A percentile compares a stretch with the other conserved stretches of the same genome.
These are phyloP conservation scores for Polytolypa hystricis DNA, from an alignment of 2,329 filamentous ascomycete species.

Conservation along the genomic window DNA sequence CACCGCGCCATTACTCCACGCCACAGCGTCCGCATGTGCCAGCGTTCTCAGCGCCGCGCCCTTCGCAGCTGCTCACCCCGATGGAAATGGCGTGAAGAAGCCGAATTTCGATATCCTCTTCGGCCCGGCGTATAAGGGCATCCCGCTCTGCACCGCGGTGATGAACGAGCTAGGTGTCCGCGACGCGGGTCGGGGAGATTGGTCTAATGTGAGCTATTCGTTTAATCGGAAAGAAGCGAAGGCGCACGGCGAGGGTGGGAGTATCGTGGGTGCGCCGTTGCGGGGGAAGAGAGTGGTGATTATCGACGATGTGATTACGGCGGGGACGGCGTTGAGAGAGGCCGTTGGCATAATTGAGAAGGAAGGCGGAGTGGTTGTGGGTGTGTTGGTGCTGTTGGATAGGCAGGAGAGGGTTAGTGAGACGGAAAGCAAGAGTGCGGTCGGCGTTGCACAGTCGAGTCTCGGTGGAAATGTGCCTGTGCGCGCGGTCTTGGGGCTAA, in stretches of 20 bases:
- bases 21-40: conserved; percentile 75
- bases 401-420: conserved; percentile 54
- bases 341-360: conserved; percentile 79
- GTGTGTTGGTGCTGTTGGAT: conserved; percentile 80
- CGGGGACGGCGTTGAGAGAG: conserved; percentile 86
- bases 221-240: conserved; percentile 97
- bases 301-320: conserved; percentile 94
- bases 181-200: conserved; percentile 51
- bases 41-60: conserved; percentile 25
- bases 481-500: conserved; percentile 49
- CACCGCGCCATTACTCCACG: conserved; percentile 62
- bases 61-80: conserved; percentile 21
- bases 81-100: too few relatives aligned
- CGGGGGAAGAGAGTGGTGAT: conserved; percentile 80
- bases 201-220: conserved; percentile 63
- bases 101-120: conserved; percentile 75
- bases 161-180: conserved; percentile 63
- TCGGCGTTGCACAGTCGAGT: conserved; percentile 63
- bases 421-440: conserved; percentile 58
- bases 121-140: conserved; percentile 93
- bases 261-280: conserved; percentile 77
- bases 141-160: conserved; percentile 72
- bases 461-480: conserved; percentile 29
- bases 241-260: conserved; percentile 88
- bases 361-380: conserved; percentile 74